Base-by-base conservation (phyloP, 441 rosid species). In the Gossypium gossypioides region DNA sequence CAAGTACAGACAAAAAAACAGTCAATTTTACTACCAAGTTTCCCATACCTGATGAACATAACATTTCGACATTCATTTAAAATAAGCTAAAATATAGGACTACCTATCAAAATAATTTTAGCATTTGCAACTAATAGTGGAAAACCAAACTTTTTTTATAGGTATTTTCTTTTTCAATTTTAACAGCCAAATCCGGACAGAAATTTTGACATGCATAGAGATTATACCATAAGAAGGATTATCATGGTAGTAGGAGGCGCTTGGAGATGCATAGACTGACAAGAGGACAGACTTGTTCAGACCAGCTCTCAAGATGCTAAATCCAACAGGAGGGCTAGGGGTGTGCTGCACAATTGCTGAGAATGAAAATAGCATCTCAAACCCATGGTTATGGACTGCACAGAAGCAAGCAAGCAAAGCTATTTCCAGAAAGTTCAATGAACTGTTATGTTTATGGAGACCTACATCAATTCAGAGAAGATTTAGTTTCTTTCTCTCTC, bases 271-370 rank as follows among this genome's bases (percentile, higher is more conserved):
- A 84, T 86, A 93, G 81, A 96, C 98, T 4, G 99, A 91, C 85
- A 93, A 77, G 76, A 96, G 91, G 72, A 96, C 98, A 72, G 99
- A 96, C 83, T 96, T 96, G 84, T 83, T 96, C 81, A 96, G 93
- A 80, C 98, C 99, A 74, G 98, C 99, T 87, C 89, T 89, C 86
- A 96, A 83, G 81, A 96, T 93, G 83, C 98, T 83, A 86, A 96
- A 96, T 74, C 99, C 99, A 76, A 93, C 51, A 62, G 99, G 99
- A 77, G 91, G 87, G 79, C 96, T 83, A 54, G 98, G 93, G 19
- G 97, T 90, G 78, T 96, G 96, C 69, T 86, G 89, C 79, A 96
- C 86, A 70, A 96, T 89, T 67, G 97, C 96, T 5, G 98, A 93
- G 82, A 93, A 91, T 71, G 99, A 96, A 86, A 86, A 90, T 78